Evolutionary conservation across 805 yeast genomes (phyloP).

Genomic region (Metschnikowia matae): DNA sequence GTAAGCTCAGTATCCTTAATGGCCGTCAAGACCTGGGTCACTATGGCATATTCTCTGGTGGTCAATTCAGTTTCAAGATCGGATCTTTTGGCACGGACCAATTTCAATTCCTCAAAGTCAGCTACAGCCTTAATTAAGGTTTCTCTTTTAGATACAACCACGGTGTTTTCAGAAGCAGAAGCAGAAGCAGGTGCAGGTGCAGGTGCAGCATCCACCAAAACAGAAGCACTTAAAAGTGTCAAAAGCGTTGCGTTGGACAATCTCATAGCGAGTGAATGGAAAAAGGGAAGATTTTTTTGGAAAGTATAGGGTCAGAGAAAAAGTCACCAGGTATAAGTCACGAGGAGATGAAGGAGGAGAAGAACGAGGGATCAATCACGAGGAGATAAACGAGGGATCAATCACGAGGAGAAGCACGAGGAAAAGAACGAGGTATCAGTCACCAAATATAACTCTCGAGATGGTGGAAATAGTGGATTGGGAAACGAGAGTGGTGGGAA

Average conservation of each 20-base stretch:
- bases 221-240: conserved; percentile 24
- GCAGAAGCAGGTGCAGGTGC: conserved; percentile 28
- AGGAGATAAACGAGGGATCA: too few relatives aligned
- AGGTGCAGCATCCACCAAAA: conserved; percentile 29
- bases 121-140: conserved; percentile 23
- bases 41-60: conserved; percentile 38
- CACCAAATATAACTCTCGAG: too few relatives aligned
- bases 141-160: conserved; percentile 10
- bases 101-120: conserved; percentile 19
- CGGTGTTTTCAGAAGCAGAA: conserved; percentile 4
- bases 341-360: not conserved
- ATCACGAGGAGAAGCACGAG: too few relatives aligned
- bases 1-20: conserved; percentile 35
- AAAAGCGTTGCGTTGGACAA: conserved; percentile 28
- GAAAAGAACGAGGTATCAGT: too few relatives aligned
- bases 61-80: conserved; percentile 22
- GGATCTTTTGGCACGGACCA: conserved; percentile 28
- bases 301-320: not conserved
- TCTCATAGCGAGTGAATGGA: conserved; percentile 22
- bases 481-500: too few relatives aligned
- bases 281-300: not conserved
- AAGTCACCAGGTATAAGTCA: not conserved
- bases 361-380: too few relatives aligned
- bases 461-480: not conserved
- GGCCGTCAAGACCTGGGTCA: conserved; percentile 36